Base-by-base conservation (phyloP, 257 asterid species). In the Prunella vulgaris region DNA sequence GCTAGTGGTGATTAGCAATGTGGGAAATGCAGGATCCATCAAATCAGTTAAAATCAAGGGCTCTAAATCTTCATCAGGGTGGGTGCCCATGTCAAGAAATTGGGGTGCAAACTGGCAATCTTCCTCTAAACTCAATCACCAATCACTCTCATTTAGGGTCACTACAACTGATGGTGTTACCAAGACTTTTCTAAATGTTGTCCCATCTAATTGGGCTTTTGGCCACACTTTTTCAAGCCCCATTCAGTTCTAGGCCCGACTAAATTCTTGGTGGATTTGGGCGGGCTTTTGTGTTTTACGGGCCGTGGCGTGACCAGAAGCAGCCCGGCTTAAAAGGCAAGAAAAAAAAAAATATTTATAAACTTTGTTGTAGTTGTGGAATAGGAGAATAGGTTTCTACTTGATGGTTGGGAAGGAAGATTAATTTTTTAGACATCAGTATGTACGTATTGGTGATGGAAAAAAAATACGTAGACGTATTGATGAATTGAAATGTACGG, bases 51-150 rank as follows among this genome's bases (percentile, higher is more conserved):
- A 88, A 70, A 87, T 92, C 56, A 90, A 87, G 84, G 98, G 96
- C 15, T 46, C 97, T 5, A 86, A 61, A 57, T 81, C n/a, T n/a
- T n/a, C n/a, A n/a, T n/a, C 90, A 0, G 76, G 73, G 1, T 92
- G 97, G 95, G 70, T 84, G 85, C 17, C 96, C 10, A 90, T 92
- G 98, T 83, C 97, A 2, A 83, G 93, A 48, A 90, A 92, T 33
- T 92, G 97, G 97, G 98, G 98, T 33, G 88, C 87, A 1, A 87
- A 83, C 76, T 92, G 98, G 98, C 97, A 92, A 56, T 87, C 96
- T 0, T 90, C 79, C 70, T n/a, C 83, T 7, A 82, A 72, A 35
- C 87, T 92, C 0, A 78, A 84, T 40, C 86, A 89, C 22, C 97
- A 92, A 74, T 60, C 91, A 0, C n/a, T 92, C 24, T 90, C 98